Conservation (phyloP, 164 flowering plant species). For the Aristolochia californica region DNA sequence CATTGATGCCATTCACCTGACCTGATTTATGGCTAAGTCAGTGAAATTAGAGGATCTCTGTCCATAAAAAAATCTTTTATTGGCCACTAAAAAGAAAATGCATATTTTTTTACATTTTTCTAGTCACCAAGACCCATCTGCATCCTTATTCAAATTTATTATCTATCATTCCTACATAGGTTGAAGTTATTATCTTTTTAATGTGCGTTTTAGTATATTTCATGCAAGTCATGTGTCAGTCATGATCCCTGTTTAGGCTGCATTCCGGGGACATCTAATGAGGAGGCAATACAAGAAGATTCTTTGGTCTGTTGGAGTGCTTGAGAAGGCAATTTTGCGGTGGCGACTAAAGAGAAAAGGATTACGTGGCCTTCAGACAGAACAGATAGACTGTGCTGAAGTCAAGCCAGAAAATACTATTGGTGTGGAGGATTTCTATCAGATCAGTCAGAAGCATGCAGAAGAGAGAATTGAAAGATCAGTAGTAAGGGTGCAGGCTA, state of each 20-base stretch:
- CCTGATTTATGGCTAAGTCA: too few species aligned
- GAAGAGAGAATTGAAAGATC: conserved; percentile 81
- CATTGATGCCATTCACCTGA: too few species aligned
- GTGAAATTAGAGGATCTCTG: too few species aligned
- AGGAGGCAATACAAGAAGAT: conserved; percentile 71
- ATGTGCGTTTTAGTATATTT: background rate
- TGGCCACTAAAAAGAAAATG: too few species aligned
- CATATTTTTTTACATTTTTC: too few species aligned
- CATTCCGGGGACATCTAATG: conserved; percentile 63
- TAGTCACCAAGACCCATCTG: too few species aligned
- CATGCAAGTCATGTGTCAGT: too few species aligned
- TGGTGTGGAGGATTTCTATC: conserved; percentile 63
- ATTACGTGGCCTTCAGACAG: conserved; percentile 67
- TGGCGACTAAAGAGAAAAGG: conserved; percentile 91
- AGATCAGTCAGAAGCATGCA: conserved; percentile 64
- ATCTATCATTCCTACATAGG: too few species aligned
- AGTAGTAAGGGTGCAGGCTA: conserved; percentile 73
- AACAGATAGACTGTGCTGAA: conserved; percentile 14
- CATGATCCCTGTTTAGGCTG: conserved; percentile 43
- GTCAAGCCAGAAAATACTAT: conserved; percentile 24
- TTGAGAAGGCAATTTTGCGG: conserved; percentile 82
- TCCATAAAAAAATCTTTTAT: too few species aligned
- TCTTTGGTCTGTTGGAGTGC: conserved; percentile 91
- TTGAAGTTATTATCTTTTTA: too few species aligned
- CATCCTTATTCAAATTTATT: too few species aligned